Percentiles rank a stretch among this genome's conserved stretches.
These are phyloP conservation scores for Eimeria maxima DNA, from an alignment of 169 alveolate species.

Conservation along the genomic window DNA sequence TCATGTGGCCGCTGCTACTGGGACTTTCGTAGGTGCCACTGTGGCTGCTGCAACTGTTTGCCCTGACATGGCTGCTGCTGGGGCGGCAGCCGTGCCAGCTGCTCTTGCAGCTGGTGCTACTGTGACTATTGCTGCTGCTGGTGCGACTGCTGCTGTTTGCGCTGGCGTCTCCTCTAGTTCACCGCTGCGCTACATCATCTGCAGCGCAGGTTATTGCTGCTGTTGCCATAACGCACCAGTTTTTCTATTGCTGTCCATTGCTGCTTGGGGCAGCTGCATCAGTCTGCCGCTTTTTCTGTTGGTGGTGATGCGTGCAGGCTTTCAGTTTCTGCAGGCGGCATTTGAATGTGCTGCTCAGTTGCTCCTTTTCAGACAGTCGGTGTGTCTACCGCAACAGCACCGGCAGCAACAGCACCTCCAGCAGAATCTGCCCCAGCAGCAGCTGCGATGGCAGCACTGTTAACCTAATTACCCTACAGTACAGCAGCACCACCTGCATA, in stretches of 20 bases:
- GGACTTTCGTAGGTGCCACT: not conserved
- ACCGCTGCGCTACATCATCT: not conserved
- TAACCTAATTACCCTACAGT: not conserved
- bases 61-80: not conserved
- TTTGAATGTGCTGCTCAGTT: slow-evolving; percentile 72
- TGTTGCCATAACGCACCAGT: not conserved
- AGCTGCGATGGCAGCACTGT: not conserved
- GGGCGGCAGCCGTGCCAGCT: not conserved
- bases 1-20: not conserved
- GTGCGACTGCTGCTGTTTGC: not conserved
- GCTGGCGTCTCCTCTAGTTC: not conserved
- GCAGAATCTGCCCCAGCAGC: not conserved
- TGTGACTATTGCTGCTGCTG: not conserved
- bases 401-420: not conserved
- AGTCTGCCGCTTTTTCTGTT: not conserved
- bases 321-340: slow-evolving; percentile 79
- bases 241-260: not conserved
- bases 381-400: slow-evolving; percentile 41
- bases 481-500: not conserved
- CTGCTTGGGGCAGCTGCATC: slow-evolving; percentile 30
- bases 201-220: not conserved
- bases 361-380: slow-evolving; percentile 79
- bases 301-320: not conserved
- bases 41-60: not conserved
- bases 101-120: not conserved